A percentile compares a stretch with the other conserved stretches of the same genome.
phyloP scores from a whole-genome alignment of 768 basidiomycete species.

The Termitomyces sp. region DNA sequence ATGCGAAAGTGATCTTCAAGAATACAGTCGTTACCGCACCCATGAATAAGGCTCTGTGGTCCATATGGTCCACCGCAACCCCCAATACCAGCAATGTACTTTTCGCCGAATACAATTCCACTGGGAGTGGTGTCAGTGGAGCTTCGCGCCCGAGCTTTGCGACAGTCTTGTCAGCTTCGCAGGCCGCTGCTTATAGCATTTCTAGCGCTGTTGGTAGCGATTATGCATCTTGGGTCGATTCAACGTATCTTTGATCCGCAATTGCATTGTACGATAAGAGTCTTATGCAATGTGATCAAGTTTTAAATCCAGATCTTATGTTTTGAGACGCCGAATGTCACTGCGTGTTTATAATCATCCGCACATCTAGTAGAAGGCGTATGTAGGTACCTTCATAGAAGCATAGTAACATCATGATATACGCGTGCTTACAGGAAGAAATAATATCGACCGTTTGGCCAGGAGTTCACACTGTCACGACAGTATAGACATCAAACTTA shows the following conservation, averaged over 20 bases:
- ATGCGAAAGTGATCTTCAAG: conserved; percentile 46
- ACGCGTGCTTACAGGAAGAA: no score
- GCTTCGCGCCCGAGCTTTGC: conserved; percentile 33
- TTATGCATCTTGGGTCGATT: conserved; percentile 43
- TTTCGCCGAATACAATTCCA: conserved; percentile 8
- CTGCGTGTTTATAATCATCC: no score
- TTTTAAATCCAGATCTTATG: no score
- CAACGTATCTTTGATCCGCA: conserved; percentile 22
- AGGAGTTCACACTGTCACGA: no score
- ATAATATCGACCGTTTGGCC: no score
- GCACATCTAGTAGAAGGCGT: no score
- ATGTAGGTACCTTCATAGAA: no score
- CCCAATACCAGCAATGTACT: conserved; percentile 2
- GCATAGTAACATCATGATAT: no score
- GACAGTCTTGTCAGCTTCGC: conserved; percentile 30
- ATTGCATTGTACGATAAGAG: not conserved
- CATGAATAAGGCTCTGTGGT: conserved; percentile 30
- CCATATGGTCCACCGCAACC: conserved; percentile 3
- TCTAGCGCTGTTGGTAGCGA: conserved; percentile 45
- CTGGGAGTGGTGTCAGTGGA: conserved; percentile 1
- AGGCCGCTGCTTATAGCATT: conserved; percentile 36
- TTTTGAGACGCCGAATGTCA: no score
- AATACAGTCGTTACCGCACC: conserved; percentile 38
- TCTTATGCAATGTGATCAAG: no score
- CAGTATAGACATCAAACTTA: no score